phyloP scores from a whole-genome alignment of 2,329 filamentous ascomycete species.

The Phaeomoniella chlamydospora region DNA sequence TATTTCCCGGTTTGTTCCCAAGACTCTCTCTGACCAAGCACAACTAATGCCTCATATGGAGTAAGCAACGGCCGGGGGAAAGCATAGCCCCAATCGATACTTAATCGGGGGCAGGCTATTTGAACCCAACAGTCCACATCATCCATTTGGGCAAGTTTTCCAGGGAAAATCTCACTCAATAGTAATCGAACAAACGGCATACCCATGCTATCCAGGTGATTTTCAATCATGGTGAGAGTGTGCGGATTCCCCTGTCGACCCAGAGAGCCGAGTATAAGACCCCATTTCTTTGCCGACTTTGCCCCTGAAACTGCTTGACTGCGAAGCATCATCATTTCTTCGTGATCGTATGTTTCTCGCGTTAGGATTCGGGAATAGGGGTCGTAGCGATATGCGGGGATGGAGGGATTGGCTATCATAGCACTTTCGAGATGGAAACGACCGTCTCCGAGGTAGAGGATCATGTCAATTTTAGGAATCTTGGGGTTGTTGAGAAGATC shows the following conservation, averaged over 20 bases:
- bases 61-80: conserved; percentile 80
- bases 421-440: conserved; percentile 94
- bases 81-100: conserved; percentile 98
- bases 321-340: conserved; percentile 74
- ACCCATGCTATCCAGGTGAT: conserved; percentile 52
- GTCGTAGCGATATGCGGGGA: conserved; percentile 91
- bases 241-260: conserved; percentile 92
- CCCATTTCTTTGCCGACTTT: conserved; percentile 73
- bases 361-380: conserved; percentile 88
- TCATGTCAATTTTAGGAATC: conserved; percentile 48
- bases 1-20: conserved; percentile 60
- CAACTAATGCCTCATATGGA: conserved; percentile 87
- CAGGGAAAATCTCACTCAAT: conserved; percentile 90
- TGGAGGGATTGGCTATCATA: conserved; percentile 92
- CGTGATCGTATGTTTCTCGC: conserved; percentile 80
- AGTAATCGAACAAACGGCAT: conserved; percentile 76
- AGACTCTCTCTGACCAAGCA: conserved; percentile 63
- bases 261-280: conserved; percentile 81
- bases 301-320: conserved; percentile 63
- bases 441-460: conserved; percentile 83
- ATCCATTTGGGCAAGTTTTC: conserved; percentile 81
- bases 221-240: conserved; percentile 77
- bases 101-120: conserved; percentile 88
- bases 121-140: conserved; percentile 98
- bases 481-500: conserved; percentile 42